These are phyloP conservation scores for Alternaria metachromatica DNA, from an alignment of 2,329 filamentous ascomycete genomes.

Conservation along the genomic window DNA sequence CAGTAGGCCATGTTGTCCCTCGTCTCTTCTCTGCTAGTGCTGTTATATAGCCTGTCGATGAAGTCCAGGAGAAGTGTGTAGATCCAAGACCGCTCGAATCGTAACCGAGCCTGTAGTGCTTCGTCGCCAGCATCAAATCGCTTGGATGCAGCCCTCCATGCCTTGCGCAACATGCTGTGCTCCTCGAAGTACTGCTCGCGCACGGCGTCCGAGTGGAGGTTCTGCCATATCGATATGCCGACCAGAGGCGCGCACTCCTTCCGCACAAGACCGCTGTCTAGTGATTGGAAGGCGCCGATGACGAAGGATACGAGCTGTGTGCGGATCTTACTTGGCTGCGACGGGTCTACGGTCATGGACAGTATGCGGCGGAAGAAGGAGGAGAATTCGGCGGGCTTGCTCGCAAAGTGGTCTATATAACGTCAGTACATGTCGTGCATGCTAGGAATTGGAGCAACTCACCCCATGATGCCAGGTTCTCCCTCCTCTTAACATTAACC, in stretches of 20 bases:
- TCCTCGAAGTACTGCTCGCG: constrained; percentile 77
- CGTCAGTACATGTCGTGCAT: constrained; percentile 41
- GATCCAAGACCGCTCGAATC: constrained; percentile 93
- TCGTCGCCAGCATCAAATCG: constrained; percentile 88
- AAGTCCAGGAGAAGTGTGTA: constrained; percentile 87
- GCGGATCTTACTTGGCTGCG: constrained; percentile 59
- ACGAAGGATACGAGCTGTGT: constrained; percentile 89
- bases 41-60: constrained; percentile 71
- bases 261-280: constrained; percentile 85
- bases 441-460: constrained; percentile 40
- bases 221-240: constrained; percentile 95
- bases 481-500: constrained; percentile 84
- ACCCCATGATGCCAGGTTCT: constrained; percentile 89
- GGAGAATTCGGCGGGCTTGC: constrained; percentile 82
- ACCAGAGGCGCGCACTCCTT: constrained; percentile 97
- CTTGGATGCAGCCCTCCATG: constrained; percentile 87
- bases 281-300: constrained; percentile 89
- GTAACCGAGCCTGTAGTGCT: constrained; percentile 74
- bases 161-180: constrained; percentile 77
- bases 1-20: constrained; percentile 78
- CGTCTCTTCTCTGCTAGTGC: constrained; percentile 42
- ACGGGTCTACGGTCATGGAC: constrained; percentile 73
- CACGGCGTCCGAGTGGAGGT: constrained; percentile 77
- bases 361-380: constrained; percentile 87
- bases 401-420: constrained; percentile 71